Conservation (phyloP, 208 protist species). For the Borovskyia barvae region DNA sequence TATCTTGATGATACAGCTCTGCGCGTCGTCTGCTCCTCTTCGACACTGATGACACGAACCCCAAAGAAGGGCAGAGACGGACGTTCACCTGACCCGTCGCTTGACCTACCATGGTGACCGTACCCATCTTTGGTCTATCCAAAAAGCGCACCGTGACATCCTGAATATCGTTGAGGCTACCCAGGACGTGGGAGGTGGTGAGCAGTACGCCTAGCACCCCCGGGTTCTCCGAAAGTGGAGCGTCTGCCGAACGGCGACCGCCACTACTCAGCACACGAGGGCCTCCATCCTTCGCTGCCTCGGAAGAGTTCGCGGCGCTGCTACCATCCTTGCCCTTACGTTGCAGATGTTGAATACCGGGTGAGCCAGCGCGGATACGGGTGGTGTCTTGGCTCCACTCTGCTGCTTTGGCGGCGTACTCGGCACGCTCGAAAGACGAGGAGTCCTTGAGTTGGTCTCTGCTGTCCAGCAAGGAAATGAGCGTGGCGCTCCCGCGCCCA, state of each 20-base stretch:
- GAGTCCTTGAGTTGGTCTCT: slow-evolving; percentile 17
- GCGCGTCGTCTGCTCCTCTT: slow-evolving; percentile 9
- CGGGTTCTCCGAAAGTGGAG: not conserved
- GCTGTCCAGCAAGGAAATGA: slow-evolving; percentile 41
- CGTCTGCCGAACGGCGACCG: not conserved
- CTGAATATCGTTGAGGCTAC: slow-evolving; percentile 28
- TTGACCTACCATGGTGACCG: slow-evolving; percentile 39
- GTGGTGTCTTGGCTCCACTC: not conserved
- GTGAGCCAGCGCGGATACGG: not conserved
- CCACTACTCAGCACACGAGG: not conserved
- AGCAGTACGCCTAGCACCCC: slow-evolving; percentile 54
- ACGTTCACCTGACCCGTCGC: slow-evolving; percentile 50
- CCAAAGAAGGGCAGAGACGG: slow-evolving; percentile 40
- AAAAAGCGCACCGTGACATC: slow-evolving; percentile 55
- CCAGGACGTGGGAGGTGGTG: slow-evolving; percentile 72
- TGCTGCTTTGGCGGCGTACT: not conserved
- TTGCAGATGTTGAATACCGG: not conserved
- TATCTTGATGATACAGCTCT: not conserved
- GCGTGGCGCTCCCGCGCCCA: slow-evolving; percentile 60
- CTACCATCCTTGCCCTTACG: not conserved
- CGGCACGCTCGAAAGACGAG: not conserved
- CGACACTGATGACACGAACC: slow-evolving; percentile 57
- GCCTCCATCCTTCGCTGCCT: not conserved
- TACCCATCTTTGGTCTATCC: slow-evolving; percentile 75
- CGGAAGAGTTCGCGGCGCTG: not conserved